Conservation (phyloP, 345 rosid species). For the Murraya koenigii region DNA sequence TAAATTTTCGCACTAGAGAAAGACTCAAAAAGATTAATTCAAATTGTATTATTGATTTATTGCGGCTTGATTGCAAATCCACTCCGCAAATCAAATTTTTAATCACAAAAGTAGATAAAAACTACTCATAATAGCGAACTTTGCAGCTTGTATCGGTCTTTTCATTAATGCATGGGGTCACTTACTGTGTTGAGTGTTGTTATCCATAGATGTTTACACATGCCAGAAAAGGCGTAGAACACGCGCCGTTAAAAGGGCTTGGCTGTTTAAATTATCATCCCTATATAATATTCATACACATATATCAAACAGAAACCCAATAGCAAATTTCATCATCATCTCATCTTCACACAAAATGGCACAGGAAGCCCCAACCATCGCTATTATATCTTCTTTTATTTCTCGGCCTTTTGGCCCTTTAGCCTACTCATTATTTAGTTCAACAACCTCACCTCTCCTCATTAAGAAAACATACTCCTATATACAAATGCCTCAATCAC, state of each 20-base stretch:
- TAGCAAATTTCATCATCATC: background rate
- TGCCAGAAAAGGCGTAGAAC: background rate
- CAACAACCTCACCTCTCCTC: conserved; percentile 10
- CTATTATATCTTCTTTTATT: background rate
- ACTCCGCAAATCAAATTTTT: background rate
- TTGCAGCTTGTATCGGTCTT: background rate
- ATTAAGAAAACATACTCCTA: conserved; percentile 18
- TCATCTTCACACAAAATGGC: background rate
- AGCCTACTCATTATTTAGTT: background rate
- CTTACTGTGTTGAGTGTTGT: background rate
- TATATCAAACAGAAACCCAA: conserved; percentile 12
- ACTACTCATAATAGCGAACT: background rate
- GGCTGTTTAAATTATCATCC: background rate
- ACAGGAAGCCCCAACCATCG: conserved; percentile 10
- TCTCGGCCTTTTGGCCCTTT: background rate
- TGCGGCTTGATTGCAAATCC: background rate
- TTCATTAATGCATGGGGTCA: conserved; percentile 1
- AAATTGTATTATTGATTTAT: background rate
- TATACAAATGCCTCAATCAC: background rate
- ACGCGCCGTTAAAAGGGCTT: background rate
- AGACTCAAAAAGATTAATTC: background rate
- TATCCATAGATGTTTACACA: background rate
- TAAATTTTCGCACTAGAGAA: too few relatives aligned
- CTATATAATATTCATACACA: too few relatives aligned
- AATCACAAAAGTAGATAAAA: background rate